phyloP scores from a whole-genome alignment of 306 rosid genomes.

The Vicia villosa region DNA sequence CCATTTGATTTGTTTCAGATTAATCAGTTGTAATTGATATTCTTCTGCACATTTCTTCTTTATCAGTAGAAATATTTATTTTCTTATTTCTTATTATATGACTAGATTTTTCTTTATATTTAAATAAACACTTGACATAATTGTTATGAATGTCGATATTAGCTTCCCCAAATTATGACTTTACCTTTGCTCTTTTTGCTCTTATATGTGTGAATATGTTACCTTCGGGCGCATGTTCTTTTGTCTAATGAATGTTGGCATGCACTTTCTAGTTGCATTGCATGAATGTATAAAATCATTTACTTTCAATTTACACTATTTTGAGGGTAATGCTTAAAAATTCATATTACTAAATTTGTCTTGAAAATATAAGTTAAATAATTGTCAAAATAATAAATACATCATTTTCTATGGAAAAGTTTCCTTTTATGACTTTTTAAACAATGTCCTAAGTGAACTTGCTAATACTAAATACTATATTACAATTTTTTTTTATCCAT shows the following conservation, averaged over 20 bases:
- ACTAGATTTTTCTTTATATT: neutral
- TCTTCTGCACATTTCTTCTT: slow-evolving; percentile 19
- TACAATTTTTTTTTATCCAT: too few species aligned
- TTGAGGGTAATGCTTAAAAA: too few species aligned
- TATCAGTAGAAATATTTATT: slow-evolving; percentile 6
- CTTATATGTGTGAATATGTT: neutral
- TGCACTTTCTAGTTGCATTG: neutral
- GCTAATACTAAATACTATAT: too few species aligned
- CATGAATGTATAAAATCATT: neutral
- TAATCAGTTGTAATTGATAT: slow-evolving; percentile 27
- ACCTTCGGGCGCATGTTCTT: neutral
- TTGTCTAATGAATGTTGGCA: neutral
- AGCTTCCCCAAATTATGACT: neutral
- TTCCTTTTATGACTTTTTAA: too few species aligned
- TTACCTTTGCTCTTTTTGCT: neutral
- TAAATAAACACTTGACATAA: slow-evolving; percentile 13
- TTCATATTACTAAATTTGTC: too few species aligned
- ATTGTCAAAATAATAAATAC: too few species aligned
- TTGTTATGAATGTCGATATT: neutral
- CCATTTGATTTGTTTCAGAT: slow-evolving; percentile 29
- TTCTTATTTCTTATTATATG: slow-evolving; percentile 5
- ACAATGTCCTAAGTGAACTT: too few species aligned
- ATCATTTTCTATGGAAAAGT: too few species aligned
- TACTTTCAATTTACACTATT: neutral
- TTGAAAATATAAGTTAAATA: too few species aligned